A percentile compares a stretch with the other conserved stretches of the same genome.
phyloP scores from a whole-genome alignment of 306 rosid genomes.

The Cicer pinnatifidum region DNA sequence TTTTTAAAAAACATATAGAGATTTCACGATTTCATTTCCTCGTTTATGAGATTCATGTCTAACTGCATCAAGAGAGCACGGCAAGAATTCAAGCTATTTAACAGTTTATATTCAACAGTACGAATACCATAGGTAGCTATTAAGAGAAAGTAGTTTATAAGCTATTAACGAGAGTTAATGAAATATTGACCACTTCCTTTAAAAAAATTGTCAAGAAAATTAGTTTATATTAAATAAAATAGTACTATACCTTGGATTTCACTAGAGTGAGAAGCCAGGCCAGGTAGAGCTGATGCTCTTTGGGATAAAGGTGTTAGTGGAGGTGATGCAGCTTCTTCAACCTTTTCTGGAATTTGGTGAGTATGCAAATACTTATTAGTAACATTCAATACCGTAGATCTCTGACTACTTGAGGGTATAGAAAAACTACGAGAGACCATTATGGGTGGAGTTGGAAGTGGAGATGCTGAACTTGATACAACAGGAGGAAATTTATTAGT shows the following conservation, averaged over 20 bases:
- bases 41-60: constrained; percentile 23
- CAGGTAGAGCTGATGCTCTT: constrained; percentile 53
- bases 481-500: constrained; percentile 56
- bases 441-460: constrained; percentile 85
- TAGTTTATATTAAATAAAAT: background rate
- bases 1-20: background rate
- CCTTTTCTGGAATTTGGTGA: constrained; percentile 60
- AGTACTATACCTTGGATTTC: constrained; percentile 64
- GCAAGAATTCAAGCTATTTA: constrained; percentile 9
- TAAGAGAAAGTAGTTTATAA: too few species aligned
- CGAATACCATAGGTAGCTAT: constrained; percentile 1
- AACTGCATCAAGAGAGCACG: constrained; percentile 15
- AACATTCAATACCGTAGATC: constrained; percentile 66
- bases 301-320: constrained; percentile 74
- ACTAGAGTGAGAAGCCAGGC: constrained; percentile 61
- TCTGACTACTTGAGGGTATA: constrained; percentile 82
- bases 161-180: too few species aligned
- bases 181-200: too few species aligned
- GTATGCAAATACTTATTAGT: constrained; percentile 66
- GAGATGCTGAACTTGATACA: constrained; percentile 70
- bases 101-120: constrained; percentile 4
- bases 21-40: constrained; percentile 8
- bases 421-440: constrained; percentile 79
- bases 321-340: constrained; percentile 68
- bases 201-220: too few species aligned